These are phyloP conservation scores for Diddensiella santjacobensis DNA, from an alignment of 805 yeast genomes.

Conservation along the genomic window DNA sequence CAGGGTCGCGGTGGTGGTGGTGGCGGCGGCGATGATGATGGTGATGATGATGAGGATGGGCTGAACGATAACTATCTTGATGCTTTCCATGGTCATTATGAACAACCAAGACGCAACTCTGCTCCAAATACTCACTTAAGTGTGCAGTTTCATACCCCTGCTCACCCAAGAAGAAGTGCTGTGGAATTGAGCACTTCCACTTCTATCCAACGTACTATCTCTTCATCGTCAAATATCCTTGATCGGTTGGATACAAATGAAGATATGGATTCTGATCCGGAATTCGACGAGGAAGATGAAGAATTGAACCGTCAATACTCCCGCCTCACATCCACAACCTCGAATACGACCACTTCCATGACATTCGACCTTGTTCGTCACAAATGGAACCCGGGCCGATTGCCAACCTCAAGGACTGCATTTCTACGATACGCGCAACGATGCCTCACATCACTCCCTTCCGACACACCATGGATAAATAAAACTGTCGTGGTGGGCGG, in stretches of 20 bases:
- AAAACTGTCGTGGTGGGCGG: conserved; percentile 23
- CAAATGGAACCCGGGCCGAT: conserved; percentile 20
- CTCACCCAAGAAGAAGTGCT: conserved; percentile 4
- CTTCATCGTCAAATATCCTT: not conserved
- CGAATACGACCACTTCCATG: conserved; percentile 11
- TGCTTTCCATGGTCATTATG: not conserved
- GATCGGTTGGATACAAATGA: conserved; percentile 8
- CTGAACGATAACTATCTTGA: not conserved
- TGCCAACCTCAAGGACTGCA: conserved; percentile 6
- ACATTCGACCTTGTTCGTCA: conserved; percentile 10
- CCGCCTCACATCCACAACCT: not conserved
- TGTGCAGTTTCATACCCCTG: conserved; percentile 6
- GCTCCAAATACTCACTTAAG: not conserved
- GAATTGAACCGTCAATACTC: not conserved
- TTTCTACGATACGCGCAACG: conserved; percentile 24
- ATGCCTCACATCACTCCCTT: conserved; percentile 23
- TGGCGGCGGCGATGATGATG: not conserved
- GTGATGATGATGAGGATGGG: too few species aligned
- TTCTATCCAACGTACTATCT: not conserved
- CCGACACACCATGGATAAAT: conserved; percentile 24
- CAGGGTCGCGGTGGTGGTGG: not conserved
- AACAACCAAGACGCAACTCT: not conserved
- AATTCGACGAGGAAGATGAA: conserved; percentile 4
- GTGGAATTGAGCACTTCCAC: not conserved
- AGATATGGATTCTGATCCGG: not conserved